Evolutionary conservation across 148 eudicot genomes (phyloP).

Genomic region (Rhododendron williamsianum): DNA sequence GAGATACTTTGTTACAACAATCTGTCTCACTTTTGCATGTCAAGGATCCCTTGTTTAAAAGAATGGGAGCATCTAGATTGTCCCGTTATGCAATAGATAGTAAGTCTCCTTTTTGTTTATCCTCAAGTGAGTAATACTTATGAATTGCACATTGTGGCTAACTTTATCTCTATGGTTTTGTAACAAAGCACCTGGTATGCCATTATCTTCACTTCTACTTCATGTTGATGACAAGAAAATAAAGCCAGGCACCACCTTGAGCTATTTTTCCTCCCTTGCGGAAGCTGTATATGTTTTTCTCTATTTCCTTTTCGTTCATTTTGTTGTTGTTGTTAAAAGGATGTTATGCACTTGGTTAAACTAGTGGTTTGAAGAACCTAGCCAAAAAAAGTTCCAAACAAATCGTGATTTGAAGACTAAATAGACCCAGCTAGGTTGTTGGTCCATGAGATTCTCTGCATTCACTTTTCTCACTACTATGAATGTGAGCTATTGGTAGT

Average conservation of each 20-base stretch:
- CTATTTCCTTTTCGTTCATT: background rate
- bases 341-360: background rate
- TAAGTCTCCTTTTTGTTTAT: slow-evolving; percentile 22
- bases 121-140: background rate
- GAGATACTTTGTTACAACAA: slow-evolving; percentile 83
- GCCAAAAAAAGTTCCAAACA: background rate
- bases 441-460: background rate
- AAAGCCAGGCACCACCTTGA: background rate
- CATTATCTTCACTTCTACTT: background rate
- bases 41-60: slow-evolving; percentile 89
- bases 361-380: background rate
- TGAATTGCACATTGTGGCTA: background rate
- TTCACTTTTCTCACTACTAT: background rate
- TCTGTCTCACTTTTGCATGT: slow-evolving; percentile 83
- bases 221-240: background rate
- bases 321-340: background rate
- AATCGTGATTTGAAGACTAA: background rate
- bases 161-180: background rate
- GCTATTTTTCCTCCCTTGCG: background rate
- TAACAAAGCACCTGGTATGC: background rate
- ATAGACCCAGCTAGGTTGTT: background rate
- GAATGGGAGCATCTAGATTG: slow-evolving; percentile 97
- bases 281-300: background rate
- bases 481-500: background rate
- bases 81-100: slow-evolving; percentile 85